These are phyloP conservation scores for Dipodascus geniculatus DNA, from an alignment of 805 yeast genomes.

Conservation along the genomic window DNA sequence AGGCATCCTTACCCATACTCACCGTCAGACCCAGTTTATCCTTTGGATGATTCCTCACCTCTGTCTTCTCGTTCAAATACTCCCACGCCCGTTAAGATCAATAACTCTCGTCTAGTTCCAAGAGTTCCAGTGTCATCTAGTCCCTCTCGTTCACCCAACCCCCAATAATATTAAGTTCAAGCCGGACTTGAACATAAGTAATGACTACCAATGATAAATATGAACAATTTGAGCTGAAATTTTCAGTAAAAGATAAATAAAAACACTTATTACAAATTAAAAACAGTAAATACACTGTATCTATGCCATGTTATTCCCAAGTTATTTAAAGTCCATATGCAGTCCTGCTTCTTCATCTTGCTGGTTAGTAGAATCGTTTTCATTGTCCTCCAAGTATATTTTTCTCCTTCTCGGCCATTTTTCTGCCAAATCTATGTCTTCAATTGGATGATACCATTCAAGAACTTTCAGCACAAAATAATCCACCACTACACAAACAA, in stretches of 20 bases:
- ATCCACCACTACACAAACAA: constrained; percentile 73
- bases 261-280: background rate
- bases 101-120: too few relatives aligned
- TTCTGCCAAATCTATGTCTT: constrained; percentile 55
- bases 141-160: background rate
- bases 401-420: constrained; percentile 52
- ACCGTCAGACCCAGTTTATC: background rate
- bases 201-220: background rate
- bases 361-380: background rate
- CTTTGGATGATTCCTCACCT: background rate
- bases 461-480: constrained; percentile 48
- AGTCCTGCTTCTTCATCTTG: background rate
- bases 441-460: constrained; percentile 60
- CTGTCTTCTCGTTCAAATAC: background rate
- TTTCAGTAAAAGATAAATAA: too few relatives aligned
- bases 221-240: background rate
- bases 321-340: background rate
- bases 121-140: too few relatives aligned
- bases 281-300: background rate
- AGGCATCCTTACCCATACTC: background rate
- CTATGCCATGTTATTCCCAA: background rate
- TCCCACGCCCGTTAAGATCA: background rate
- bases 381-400: too few relatives aligned
- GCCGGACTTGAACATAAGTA: background rate
- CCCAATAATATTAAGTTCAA: background rate